Evolutionary conservation across 768 basidiomycete genomes (phyloP).

Genomic region (Crepidotus variabilis): DNA sequence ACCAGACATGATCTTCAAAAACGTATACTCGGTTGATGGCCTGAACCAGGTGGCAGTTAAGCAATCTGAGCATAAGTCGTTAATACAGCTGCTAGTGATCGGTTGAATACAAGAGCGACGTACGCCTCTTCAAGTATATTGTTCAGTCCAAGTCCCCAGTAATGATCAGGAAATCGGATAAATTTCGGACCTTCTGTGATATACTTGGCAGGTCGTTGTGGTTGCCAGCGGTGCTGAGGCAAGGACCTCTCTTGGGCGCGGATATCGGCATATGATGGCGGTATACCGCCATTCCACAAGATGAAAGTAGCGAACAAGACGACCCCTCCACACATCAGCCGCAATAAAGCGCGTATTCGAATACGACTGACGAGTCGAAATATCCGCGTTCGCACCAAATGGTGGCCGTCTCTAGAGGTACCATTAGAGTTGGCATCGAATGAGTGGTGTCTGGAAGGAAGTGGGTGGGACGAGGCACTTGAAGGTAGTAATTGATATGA

Average conservation of each 20-base stretch:
- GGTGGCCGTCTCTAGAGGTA: no score
- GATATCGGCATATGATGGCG: conserved; percentile 16
- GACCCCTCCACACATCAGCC: no score
- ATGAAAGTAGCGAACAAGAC: no score
- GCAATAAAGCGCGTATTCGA: no score
- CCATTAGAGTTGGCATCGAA: no score
- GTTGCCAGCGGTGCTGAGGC: conserved; percentile 17
- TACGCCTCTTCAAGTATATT: conserved; percentile 62
- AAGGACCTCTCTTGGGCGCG: conserved; percentile 10
- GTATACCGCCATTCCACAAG: conserved; percentile 19
- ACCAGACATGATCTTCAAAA: conserved; percentile 64
- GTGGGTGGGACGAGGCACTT: no score
- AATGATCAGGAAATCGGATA: conserved; percentile 48
- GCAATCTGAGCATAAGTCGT: no score
- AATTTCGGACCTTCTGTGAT: conserved; percentile 27
- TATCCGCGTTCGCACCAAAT: no score
- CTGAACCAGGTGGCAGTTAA: conserved; percentile 52
- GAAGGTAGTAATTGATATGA: no score
- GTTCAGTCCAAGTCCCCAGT: conserved; percentile 62
- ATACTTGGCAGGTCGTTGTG: background rate
- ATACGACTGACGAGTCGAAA: no score
- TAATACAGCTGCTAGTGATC: conserved; percentile 29
- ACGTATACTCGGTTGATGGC: conserved; percentile 50
- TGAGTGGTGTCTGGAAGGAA: no score
- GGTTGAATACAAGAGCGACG: conserved; percentile 25